Evolutionary conservation across 257 asterid genomes (phyloP).

Genomic region (Linaria vulgaris): DNA sequence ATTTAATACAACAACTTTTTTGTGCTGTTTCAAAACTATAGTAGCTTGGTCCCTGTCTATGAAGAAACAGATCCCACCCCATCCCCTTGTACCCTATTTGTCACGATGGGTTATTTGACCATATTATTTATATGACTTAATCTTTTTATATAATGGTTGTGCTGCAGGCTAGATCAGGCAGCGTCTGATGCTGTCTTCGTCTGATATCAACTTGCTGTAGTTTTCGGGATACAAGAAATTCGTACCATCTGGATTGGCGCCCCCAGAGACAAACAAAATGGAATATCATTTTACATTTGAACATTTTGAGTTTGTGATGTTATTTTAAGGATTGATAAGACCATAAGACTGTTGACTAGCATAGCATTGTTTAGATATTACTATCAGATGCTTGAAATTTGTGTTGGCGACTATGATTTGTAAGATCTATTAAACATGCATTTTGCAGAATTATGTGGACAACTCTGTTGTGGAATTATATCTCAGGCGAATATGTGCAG

Average conservation of each 20-base stretch:
- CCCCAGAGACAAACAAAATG: not conserved
- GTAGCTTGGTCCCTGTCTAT: no score
- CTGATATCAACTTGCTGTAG: not conserved
- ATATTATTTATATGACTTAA: no score
- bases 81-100: not conserved
- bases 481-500: not conserved
- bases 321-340: slow-evolving; percentile 1
- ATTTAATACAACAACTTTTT: no score
- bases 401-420: slow-evolving; percentile 22
- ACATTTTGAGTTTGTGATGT: slow-evolving; percentile 12
- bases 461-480: not conserved
- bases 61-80: no score
- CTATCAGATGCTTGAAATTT: slow-evolving; percentile 18
- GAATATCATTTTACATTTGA: slow-evolving; percentile 18
- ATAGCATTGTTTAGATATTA: slow-evolving; percentile 25
- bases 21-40: no score
- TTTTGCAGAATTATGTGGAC: not conserved
- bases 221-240: slow-evolving; percentile 14
- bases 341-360: not conserved
- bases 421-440: not conserved
- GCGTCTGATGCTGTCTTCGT: slow-evolving; percentile 37
- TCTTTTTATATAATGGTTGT: not conserved
- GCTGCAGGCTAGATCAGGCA: slow-evolving; percentile 74
- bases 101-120: not conserved
- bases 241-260: slow-evolving; percentile 5